These are phyloP conservation scores for Forsythia viridissima DNA, from an alignment of 257 asterid genomes.

Conservation along the genomic window DNA sequence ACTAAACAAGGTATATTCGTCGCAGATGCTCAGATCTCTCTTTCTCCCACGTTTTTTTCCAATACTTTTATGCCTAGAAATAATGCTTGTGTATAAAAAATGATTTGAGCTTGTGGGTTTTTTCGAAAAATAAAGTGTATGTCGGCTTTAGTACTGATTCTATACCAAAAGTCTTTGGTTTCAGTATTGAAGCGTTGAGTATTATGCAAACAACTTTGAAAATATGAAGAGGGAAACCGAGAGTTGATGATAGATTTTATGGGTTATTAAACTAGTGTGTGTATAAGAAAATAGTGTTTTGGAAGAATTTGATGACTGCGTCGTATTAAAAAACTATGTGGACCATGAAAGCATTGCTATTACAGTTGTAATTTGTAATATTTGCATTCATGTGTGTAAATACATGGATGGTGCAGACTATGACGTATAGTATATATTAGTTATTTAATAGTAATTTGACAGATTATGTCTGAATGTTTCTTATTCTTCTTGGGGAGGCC, in stretches of 20 bases:
- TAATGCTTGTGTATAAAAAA: neutral
- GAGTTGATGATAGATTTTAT: too few species aligned
- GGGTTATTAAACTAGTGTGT: too few species aligned
- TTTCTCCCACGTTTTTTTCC: neutral
- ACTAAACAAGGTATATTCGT: slow-evolving; percentile 17
- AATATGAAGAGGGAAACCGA: neutral
- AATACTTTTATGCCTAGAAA: neutral
- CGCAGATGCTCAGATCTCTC: slow-evolving; percentile 26
- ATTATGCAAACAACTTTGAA: neutral
- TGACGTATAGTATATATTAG: neutral
- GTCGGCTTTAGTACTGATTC: slow-evolving; percentile 12
- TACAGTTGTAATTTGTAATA: slow-evolving; percentile 33
- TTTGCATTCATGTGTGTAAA: slow-evolving; percentile 11
- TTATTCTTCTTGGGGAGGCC: slow-evolving; percentile 39
- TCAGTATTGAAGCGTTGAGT: slow-evolving; percentile 8
- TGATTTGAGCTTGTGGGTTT: slow-evolving; percentile 14
- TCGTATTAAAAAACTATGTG: slow-evolving; percentile 11
- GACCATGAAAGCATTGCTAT: slow-evolving; percentile 23
- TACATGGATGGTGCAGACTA: neutral
- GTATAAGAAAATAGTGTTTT: too few species aligned
- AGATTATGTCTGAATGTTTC: slow-evolving; percentile 36
- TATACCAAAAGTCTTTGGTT: slow-evolving; percentile 21
- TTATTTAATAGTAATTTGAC: slow-evolving; percentile 4
- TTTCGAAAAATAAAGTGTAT: slow-evolving; percentile 1
- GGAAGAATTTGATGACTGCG: neutral